Base-by-base conservation (phyloP, 1,139 yeast species). In the Ogataea hybrid region DNA sequence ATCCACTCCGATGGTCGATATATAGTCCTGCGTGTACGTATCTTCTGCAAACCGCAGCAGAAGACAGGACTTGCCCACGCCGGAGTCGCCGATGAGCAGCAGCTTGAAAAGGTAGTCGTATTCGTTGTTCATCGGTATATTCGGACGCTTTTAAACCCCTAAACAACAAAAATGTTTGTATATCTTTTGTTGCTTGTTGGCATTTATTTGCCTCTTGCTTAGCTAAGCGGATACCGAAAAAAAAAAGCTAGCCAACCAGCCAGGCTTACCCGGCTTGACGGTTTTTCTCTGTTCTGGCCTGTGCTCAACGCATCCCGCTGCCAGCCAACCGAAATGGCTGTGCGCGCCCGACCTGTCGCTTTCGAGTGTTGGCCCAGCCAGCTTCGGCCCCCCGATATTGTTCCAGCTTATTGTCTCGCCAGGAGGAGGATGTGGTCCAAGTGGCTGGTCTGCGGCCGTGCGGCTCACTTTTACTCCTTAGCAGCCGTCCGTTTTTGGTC, bases 81-180 rank as follows among this genome's bases (percentile, higher is more conserved):
- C 98, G 42, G 97, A 90, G 69, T 92, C 97, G 47, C 98, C 97
- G 60, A 92, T 92, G 69, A 90, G 80, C 63, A 90, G 75, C 57
- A 90, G 79, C 70, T 92, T 92, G 73, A 92, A 92, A 63, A 92
- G 79, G 66, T 88, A 92, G 69, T 92, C 98, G 97, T 90, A 92
- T 70, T 84, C 92, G 75, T 83, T 81, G 68, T 82, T 83, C 89
- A 83, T 83, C 36, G 28, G 46, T 37, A 12, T 8, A 18, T 14
- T 23, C 7, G 18, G 14, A 15, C 16, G 20, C n/a, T 22, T 17
- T 17, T 11, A 16, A 39, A 33, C 25, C 37, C 31, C 28, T 29
- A 15, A 17, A 25, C 27, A 37, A 32, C 28, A 32, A 25, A 37
- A 37, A 37, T 25, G 32, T 31, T 31, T 21, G 20, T 18, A 32